A percentile compares a stretch with the other conserved stretches of the same genome.
phyloP scores from a whole-genome alignment of 1,139 yeast genomes.

The Hyphopichia buzzinii region DNA sequence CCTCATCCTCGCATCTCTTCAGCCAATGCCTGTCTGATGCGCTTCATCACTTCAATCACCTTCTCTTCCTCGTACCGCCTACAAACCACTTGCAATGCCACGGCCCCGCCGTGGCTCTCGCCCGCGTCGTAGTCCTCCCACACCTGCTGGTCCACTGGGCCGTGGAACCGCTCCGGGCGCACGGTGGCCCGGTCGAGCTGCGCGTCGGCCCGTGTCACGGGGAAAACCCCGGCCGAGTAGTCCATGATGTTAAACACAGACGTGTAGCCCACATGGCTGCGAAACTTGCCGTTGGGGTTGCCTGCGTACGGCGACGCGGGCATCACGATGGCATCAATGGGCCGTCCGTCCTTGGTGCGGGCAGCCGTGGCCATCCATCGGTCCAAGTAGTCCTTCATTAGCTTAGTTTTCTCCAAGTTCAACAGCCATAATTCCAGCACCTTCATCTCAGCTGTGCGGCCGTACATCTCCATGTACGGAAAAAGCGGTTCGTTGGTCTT shows the following conservation, averaged over 20 bases:
- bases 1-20: too few species aligned
- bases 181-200: constrained; percentile 30
- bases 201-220: constrained; percentile 54
- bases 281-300: constrained; percentile 38
- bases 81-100: constrained; percentile 62
- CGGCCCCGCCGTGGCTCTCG: constrained; percentile 62
- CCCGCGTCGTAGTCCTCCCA: constrained; percentile 50
- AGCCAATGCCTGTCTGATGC: constrained; percentile 9
- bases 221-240: constrained; percentile 56
- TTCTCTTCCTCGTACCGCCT: constrained; percentile 62
- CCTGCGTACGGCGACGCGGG: constrained; percentile 50
- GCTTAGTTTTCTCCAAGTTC: constrained; percentile 29
- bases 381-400: constrained; percentile 34
- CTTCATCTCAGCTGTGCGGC: constrained; percentile 25
- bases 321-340: constrained; percentile 48
- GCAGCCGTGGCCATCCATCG: constrained; percentile 33
- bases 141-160: constrained; percentile 16
- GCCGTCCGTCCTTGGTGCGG: constrained; percentile 35
- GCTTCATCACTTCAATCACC: constrained; percentile 41
- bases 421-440: constrained; percentile 46
- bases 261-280: constrained; percentile 46
- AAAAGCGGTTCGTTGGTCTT: constrained; percentile 50
- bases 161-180: constrained; percentile 12
- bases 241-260: constrained; percentile 59
- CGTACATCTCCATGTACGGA: constrained; percentile 34